Base-by-base conservation (phyloP, 495 filamentous ascomycete species). In the Lindgomyces ingoldianus region DNA sequence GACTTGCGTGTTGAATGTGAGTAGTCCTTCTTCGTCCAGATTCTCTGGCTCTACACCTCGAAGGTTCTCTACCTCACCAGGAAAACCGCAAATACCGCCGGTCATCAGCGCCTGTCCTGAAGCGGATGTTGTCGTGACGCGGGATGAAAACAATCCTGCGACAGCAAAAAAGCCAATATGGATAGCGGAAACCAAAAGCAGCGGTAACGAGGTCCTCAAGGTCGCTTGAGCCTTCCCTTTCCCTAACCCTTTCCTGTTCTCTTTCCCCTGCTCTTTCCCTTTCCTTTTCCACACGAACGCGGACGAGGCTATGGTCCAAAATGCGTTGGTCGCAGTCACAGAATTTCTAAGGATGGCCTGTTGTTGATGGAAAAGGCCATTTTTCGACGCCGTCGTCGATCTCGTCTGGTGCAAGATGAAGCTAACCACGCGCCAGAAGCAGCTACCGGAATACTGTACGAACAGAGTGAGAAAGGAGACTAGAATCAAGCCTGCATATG, bases 381-480 rank as follows among this genome's bases (percentile, higher is more conserved):
- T 60, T 49, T 48, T n/a, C 10, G 65, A 22, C 0, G 12, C 19
- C 30, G 49, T 27, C 19, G 47, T 65, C 3, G 65, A 69, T 27
- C 65, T 65, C 3, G 53, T 0, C 36, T 69, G 69, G 33, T 65
- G 57, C 10, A 62, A 11, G 22, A 53, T 33, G 41, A 62, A 71
- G 39, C 65, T 65, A 14, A 65, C 24, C 4, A 71, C 49, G 18
- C 60, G 30, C 69, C 69, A 71, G 12, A 69, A 50, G 41, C 57
- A 65, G 6, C 21, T 50, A 9, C 69, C 69, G 14, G 57, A 54
- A 27, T 56, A 45, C 41, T 48, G 48, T 14, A 69, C 58, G 51
- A 57, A 71, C 26, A 71, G 45, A 11, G 69, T 63, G 9, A 71
- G 64, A 45, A 71, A 71, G 27, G 65, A 58, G 2, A 69, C 53